Evolutionary conservation across 306 rosid species (phyloP), one percentile per base, ranked within the genome.

Genomic region (Rosa chinensis): DNA sequence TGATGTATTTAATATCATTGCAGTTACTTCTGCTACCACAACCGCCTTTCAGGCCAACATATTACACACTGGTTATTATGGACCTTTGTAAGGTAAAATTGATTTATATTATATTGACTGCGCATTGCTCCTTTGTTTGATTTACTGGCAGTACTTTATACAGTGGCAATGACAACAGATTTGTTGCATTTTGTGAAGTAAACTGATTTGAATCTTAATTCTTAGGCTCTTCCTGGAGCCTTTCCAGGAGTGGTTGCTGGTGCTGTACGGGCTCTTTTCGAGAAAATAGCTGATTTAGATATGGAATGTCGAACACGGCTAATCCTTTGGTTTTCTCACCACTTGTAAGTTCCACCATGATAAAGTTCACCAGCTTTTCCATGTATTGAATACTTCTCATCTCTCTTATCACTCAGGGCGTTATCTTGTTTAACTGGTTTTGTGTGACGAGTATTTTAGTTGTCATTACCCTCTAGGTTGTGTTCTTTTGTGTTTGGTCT

Each of bases 221-320:
- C 81, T 66, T 79, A 95, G 99, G 99, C 99, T 85, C 99, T 96
- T 80, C 99, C 99, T 76, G 99, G 99, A 79, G 99, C 99, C 71
- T 96, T 96, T 85, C 99, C 99, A 53, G 97, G 94, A 76, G 96
- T 96, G 82, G 93, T 96, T 49, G 99, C 99, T 48, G 99, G 97
- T 81, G 99, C 94, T 67, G 99, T 96, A 59, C 98, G 99, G 74
- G 89, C 94, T 74, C 92, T 96, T 72, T 96, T 96, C 77, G 99
- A 93, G 82, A 96, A 85, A 87, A 93, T 96, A 78, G 94, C 89
- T 61, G 97, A 96, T 86, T 80, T 96, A 79, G 99, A 96, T 81
- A 96, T 96, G 98, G 99, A 96, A 84, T 96, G 99, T 82, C 94
- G 97, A 61, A 96, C 88, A 55, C 94, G 99, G 18, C 92, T 96